A percentile compares a stretch with the other conserved stretches of the same genome.
Evolutionary conservation across 768 basidiomycete species (phyloP).

Genomic region (Ephemerocybe angulata): DNA sequence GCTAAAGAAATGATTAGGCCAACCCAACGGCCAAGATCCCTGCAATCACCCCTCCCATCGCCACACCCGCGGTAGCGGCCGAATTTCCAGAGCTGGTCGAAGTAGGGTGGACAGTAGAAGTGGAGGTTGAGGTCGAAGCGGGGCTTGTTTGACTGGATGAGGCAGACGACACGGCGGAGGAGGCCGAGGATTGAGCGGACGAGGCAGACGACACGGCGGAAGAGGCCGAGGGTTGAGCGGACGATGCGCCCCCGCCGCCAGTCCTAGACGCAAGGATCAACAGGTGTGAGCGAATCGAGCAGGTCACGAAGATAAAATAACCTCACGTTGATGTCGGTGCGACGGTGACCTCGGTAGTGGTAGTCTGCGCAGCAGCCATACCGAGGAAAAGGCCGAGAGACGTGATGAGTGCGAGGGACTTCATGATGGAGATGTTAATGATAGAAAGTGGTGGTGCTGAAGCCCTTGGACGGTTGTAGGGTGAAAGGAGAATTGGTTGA

Average conservation of each 20-base stretch:
- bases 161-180: neutral
- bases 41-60: neutral
- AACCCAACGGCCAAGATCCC: neutral
- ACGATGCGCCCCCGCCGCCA: no score
- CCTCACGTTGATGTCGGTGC: no score
- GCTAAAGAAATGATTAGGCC: no score
- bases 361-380: neutral
- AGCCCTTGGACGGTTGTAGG: neutral
- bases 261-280: no score
- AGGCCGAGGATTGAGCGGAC: neutral
- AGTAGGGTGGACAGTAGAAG: no score
- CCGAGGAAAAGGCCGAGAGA: neutral
- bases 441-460: neutral
- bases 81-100: no score
- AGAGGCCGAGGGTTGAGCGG: no score
- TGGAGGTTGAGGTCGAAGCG: neutral
- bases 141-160: neutral
- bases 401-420: neutral
- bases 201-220: neutral
- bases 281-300: no score
- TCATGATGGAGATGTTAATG: neutral
- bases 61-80: no score
- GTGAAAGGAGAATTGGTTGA: neutral
- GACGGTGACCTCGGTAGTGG: neutral
- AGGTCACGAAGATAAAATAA: no score